Base-by-base conservation (phyloP, 208 protist species). In the Strigomonas galati region DNA sequence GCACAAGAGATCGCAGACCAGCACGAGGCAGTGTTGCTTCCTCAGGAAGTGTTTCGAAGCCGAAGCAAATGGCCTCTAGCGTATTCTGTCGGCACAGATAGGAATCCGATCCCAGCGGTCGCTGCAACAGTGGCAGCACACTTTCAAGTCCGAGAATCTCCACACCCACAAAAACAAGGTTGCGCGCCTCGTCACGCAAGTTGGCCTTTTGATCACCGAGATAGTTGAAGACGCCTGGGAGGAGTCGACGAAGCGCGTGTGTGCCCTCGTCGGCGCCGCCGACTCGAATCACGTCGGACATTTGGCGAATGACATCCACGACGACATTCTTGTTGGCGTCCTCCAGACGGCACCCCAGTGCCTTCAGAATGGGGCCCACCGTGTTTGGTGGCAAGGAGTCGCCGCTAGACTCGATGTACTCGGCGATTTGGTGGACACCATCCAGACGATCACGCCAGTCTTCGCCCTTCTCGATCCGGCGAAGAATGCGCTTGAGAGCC, bases 291-390 rank as follows among this genome's bases (percentile, higher is more conserved):
- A 96, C 79, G 0, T 82, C 57, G 1, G 76, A 67, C 49, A 92
- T 80, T 21, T 74, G 72, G n/a, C 84, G 76, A 19, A 96, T 75
- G 7, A 92, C 90, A 48, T 96, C 90, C 63, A 91, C 80, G 1
- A 96, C 79, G 53, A 96, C 76, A 64, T 96, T 96, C 58, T 92
- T 93, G 67, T 93, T 96, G 3, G 79, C 64, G 60, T 96, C 90
- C 27, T 84, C 84, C 59, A 96, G 81, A 23, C 90, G 87, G 40
- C 65, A 79, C 37, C 79, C 69, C 19, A 93, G 75, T 0, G 84
- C 80, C 30, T 82, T 79, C 24, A 96, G 68, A 4, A 93, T 40
- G 31, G 82, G 71, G 0, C 51, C 65, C 24, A 83, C 79, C 23
- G 66, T 52, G 46, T 65, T 49, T 24, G 70, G 46, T 35, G 84